These are phyloP conservation scores for Tuber brumale DNA, from an alignment of 495 filamentous ascomycete genomes.

Conservation along the genomic window DNA sequence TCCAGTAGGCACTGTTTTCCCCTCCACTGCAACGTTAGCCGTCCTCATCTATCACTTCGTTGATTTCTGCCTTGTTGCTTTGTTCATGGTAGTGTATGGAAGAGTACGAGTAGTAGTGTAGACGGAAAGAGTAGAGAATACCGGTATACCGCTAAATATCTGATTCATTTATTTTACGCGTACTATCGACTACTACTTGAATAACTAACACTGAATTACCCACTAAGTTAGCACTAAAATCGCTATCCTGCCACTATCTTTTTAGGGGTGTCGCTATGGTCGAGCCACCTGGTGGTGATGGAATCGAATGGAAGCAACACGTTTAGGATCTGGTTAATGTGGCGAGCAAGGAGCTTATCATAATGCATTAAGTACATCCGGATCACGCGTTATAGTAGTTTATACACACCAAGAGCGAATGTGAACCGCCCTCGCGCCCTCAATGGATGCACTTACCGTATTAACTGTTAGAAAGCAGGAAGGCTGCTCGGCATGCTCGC, in stretches of 20 bases:
- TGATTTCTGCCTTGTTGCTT: background rate
- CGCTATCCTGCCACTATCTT: too few species aligned
- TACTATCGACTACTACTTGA: background rate
- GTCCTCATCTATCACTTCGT: background rate
- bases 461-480: too few species aligned
- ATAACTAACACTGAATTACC: background rate
- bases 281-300: too few species aligned
- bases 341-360: background rate
- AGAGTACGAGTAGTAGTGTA: too few species aligned
- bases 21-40: background rate
- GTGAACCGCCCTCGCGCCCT: background rate
- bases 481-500: too few species aligned
- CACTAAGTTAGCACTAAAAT: background rate
- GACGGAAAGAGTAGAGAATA: background rate
- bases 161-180: background rate
- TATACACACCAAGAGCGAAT: background rate
- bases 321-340: background rate
- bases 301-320: background rate
- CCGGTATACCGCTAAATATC: background rate
- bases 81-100: background rate
- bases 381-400: background rate
- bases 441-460: too few species aligned
- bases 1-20: too few species aligned
- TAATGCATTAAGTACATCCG: background rate
- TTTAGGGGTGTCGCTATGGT: background rate